Base-by-base conservation (phyloP, 2,329 filamentous ascomycete genomes). In the Biscogniauxia sp. region DNA sequence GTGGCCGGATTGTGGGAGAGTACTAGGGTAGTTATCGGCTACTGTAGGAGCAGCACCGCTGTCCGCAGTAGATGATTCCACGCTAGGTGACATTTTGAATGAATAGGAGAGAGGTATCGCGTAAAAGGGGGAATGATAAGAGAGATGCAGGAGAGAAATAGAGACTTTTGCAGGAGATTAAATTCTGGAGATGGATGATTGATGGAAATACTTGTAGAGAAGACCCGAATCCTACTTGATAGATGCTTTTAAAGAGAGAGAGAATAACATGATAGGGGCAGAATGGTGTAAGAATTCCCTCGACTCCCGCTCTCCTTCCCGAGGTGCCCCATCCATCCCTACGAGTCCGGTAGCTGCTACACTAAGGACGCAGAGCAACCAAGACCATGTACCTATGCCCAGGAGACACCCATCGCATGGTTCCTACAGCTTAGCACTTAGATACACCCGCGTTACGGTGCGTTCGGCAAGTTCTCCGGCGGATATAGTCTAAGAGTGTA, bases 1-100 rank as follows among this genome's bases (percentile, higher is more conserved):
- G 60, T 76, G 74, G 56, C 66, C 64, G 19, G 70, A 64, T 6
- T 67, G 66, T 19, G 76, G 76, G 3, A 75, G 64, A 2, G 76
- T 77, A 65, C 67, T 72, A 37, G 69, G 65, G 58, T 66, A 70
- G 66, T 62, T 65, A 19, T 66, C 60, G 6, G 26, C 57, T 45
- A 45, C 37, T n/a, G 37, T 17, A 13, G 59, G 53, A 5, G 57
- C 58, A 25, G 54, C 62, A 23, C 49, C 45, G 37, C 53, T 41
- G 28, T 9, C 54, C 13, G n/a, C 19, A 28, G 56, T 53, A 13
- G 61, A 57, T 28, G 49, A 55, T 58, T 55, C 28, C 11, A 54
- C 52, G 28, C 26, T 51, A 61, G 65, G 67, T 67, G 53, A 67
- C 61, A 63, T 63, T 32, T 41, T 59, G 53, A 17, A 20, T 53